These are phyloP conservation scores for Cystofilobasidium capitatum DNA, from an alignment of 768 basidiomycete genomes.

Conservation along the genomic window DNA sequence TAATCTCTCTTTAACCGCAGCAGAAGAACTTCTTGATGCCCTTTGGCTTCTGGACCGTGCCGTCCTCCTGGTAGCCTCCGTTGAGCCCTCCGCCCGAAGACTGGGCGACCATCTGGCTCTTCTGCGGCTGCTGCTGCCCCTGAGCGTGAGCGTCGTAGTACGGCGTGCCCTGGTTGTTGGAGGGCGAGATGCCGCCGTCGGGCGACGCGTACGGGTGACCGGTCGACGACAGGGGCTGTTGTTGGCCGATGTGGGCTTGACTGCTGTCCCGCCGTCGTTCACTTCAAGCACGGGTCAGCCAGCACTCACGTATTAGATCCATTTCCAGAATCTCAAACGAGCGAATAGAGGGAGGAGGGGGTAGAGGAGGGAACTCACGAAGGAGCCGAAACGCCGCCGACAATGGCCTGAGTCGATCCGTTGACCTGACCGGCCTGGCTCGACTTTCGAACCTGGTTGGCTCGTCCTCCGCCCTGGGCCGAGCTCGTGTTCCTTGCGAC, in stretches of 20 bases:
- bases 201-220: background rate
- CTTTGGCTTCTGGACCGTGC: conserved; percentile 4
- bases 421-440: conserved; percentile 21
- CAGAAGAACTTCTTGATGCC: conserved; percentile 23
- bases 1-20: conserved; percentile 14
- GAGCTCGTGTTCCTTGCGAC: conserved; percentile 15
- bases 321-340: conserved; percentile 12
- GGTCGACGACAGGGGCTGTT: background rate
- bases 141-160: conserved; percentile 23
- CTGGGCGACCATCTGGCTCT: conserved; percentile 22
- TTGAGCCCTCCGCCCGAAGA: too few relatives aligned
- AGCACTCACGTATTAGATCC: conserved; percentile 18
- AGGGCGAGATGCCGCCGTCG: background rate
- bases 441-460: conserved; percentile 16
- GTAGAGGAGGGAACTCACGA: conserved; percentile 17
- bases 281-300: background rate
- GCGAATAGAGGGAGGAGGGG: conserved; percentile 12
- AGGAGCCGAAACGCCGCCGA: conserved; percentile 21
- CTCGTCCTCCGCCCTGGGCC: background rate
- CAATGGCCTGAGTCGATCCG: conserved; percentile 27
- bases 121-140: background rate
- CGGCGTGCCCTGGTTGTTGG: background rate
- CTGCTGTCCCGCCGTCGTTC: background rate
- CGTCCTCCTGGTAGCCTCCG: conserved; percentile 26
- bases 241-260: background rate